Conservation (phyloP, 169 alveolate species). For the Plasmodium berghei region DNA sequence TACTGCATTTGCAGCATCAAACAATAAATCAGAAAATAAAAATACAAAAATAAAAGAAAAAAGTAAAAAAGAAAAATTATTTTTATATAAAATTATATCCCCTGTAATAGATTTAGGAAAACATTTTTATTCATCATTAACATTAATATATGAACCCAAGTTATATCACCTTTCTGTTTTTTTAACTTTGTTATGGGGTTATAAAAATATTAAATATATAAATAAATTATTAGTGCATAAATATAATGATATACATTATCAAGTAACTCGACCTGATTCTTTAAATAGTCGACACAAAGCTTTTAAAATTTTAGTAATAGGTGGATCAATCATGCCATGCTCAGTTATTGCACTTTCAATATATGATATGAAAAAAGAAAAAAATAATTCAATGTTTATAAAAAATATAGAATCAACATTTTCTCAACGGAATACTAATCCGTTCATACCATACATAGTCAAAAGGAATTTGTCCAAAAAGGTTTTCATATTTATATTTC, state of each 20-base stretch:
- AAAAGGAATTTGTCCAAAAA: slow-evolving; percentile 34
- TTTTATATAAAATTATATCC: slow-evolving; percentile 10
- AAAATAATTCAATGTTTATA: slow-evolving; percentile 4
- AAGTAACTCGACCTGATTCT: slow-evolving; percentile 57
- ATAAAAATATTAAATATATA: slow-evolving; percentile 41
- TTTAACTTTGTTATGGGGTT: slow-evolving; percentile 43
- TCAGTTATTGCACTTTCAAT: slow-evolving; percentile 27
- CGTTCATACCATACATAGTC: slow-evolving; percentile 35
- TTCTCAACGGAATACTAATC: background rate
- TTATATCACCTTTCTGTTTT: slow-evolving; percentile 39
- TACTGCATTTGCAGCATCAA: too few species aligned
- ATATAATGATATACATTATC: slow-evolving; percentile 57
- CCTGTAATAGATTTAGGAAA: slow-evolving; percentile 52
- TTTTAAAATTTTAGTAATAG: slow-evolving; percentile 40
- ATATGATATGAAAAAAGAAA: slow-evolving; percentile 19
- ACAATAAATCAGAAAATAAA: background rate
- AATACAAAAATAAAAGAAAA: background rate
- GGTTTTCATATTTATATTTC: background rate
- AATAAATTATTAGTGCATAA: slow-evolving; percentile 41
- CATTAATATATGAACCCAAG: slow-evolving; percentile 52
- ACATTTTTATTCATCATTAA: slow-evolving; percentile 33
- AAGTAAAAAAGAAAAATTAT: slow-evolving; percentile 8
- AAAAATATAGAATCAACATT: background rate
- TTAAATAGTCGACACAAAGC: slow-evolving; percentile 40
- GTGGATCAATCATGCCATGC: slow-evolving; percentile 47